Base-by-base conservation (phyloP, 352 stramenopile genomes). In the Phytophthora brassicae region DNA sequence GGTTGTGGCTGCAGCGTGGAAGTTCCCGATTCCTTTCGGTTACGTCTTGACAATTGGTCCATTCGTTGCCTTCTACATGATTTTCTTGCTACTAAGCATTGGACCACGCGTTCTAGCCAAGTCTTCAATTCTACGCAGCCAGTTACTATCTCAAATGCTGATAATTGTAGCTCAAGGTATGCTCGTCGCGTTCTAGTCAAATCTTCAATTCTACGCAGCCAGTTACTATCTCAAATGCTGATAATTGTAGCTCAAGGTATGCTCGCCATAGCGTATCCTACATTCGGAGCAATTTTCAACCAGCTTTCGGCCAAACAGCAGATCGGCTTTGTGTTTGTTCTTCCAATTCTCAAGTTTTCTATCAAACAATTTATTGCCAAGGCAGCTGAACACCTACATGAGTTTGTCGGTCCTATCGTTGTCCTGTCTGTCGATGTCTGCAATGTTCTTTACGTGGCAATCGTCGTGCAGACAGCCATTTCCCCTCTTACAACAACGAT, bases 361-460 rank as follows among this genome's bases (percentile, higher is more conserved):
- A 38, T 64, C 17, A 63, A 66, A 12, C 53, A 69, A 31, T 2
- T 60, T 1, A 45, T 64, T 3, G 66, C 60, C 1, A 45, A 43
- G 1, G 46, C 22, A 8, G 24, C 43, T 0, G 4, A 16, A 19
- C 46, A 58, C 14, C 56, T 66, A 17, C 33, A 64, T 2, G 66
- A 73, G 19, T 42, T 46, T n/a, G 20, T 73, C 9, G 49, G 54
- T 20, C 36, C 16, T 7, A 43, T 22, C 5, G 36, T 43, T 13
- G 36, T 43, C 5, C 17, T 41, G n/a, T 56, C 63, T 0, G 66
- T 67, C n/a, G 60, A 74, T 14, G 56, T 74, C 2, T 74, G 58
- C 47, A 70, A 70, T 36, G 29, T 60, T 13, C 20, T 74, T 0
- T 74, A 70, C 48, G 26, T 57, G 3, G 35, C 41, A 0, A 47